These are phyloP conservation scores for Arxiozyma slooffiae DNA, from an alignment of 1,139 yeast species.

Conservation along the genomic window DNA sequence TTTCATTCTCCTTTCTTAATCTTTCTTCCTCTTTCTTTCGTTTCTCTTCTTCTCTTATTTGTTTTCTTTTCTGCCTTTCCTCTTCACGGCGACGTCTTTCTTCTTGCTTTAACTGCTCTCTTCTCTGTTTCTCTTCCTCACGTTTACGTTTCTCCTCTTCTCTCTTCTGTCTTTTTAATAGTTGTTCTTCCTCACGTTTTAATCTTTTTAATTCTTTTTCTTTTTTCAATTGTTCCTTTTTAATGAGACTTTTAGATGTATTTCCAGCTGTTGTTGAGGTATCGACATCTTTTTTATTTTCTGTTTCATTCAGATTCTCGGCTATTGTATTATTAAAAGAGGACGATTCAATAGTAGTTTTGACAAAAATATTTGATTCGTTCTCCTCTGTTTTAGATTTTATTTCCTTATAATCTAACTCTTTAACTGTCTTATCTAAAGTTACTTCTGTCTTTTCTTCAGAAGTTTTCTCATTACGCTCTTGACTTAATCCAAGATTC, in stretches of 20 bases:
- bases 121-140: constrained; percentile 19
- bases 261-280: background rate
- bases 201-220: constrained; percentile 22
- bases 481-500: background rate
- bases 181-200: constrained; percentile 17
- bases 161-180: constrained; percentile 19
- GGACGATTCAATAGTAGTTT: background rate
- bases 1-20: constrained; percentile 17
- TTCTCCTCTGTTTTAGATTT: background rate
- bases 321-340: too few species aligned
- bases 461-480: too few species aligned
- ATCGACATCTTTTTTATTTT: background rate
- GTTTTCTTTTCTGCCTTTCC: constrained; percentile 30
- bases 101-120: constrained; percentile 18
- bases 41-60: constrained; percentile 32
- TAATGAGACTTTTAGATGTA: background rate
- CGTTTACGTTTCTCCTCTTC: constrained; percentile 19
- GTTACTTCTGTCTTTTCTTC: background rate
- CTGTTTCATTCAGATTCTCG: background rate
- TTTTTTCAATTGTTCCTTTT: background rate
- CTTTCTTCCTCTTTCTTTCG: too few species aligned
- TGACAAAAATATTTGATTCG: too few species aligned
- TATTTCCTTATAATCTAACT: background rate
- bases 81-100: constrained; percentile 27
- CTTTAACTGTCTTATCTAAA: background rate